Percentiles rank a stretch among this genome's conserved stretches.
phyloP scores from a whole-genome alignment of 1,284 basidiomycete species.

The Schizophyllum commune region DNA sequence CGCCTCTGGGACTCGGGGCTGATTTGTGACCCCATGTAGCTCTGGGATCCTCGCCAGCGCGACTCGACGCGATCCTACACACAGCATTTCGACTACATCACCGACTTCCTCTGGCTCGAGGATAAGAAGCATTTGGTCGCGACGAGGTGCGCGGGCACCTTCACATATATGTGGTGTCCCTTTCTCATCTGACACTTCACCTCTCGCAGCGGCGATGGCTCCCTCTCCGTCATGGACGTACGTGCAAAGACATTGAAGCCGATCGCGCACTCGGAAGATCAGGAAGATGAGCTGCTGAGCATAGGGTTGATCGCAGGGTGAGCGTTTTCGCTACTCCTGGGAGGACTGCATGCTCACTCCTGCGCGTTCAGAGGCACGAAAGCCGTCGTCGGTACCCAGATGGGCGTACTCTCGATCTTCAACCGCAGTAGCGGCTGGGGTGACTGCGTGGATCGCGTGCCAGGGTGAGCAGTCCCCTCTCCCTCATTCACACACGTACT shows the following conservation, averaged over 20 bases:
- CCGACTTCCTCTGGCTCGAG: slow-evolving; percentile 82
- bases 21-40: too few species aligned
- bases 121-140: slow-evolving; percentile 82
- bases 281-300: slow-evolving; percentile 91
- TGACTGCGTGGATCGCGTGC: slow-evolving; percentile 90
- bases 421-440: slow-evolving; percentile 82
- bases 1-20: too few species aligned
- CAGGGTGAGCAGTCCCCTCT: slow-evolving; percentile 47
- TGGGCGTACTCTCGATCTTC: slow-evolving; percentile 89
- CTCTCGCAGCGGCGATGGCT: slow-evolving; percentile 75
- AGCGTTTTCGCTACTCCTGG: slow-evolving; percentile 16
- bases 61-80: slow-evolving; percentile 63
- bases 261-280: slow-evolving; percentile 81
- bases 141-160: slow-evolving; percentile 59
- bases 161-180: not conserved
- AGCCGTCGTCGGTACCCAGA: slow-evolving; percentile 82
- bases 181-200: slow-evolving; percentile 6
- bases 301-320: slow-evolving; percentile 79
- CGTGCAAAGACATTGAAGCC: slow-evolving; percentile 71
- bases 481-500: slow-evolving; percentile 9
- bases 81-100: slow-evolving; percentile 95
- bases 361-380: slow-evolving; percentile 56
- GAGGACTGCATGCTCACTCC: not conserved
- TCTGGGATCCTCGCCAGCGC: slow-evolving; percentile 81
- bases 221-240: slow-evolving; percentile 84